phyloP scores from a whole-genome alignment of 2,329 filamentous ascomycete genomes.

The Alternaria postmessia region DNA sequence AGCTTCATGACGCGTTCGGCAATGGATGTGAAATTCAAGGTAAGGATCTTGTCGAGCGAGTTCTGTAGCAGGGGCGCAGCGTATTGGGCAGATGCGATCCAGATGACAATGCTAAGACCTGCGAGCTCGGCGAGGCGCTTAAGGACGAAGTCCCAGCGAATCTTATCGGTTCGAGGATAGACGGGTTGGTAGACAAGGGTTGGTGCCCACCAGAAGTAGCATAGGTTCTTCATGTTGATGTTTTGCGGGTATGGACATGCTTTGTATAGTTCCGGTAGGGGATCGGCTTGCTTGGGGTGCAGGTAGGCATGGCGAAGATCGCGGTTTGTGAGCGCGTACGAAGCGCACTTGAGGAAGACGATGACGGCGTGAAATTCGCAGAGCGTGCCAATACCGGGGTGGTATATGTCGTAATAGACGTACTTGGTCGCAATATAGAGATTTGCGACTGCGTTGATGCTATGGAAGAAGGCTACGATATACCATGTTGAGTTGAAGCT shows the following conservation, averaged over 20 bases:
- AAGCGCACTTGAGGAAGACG: slow-evolving; percentile 95
- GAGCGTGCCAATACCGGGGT: slow-evolving; percentile 90
- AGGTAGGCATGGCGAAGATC: slow-evolving; percentile 92
- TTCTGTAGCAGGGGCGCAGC: slow-evolving; percentile 89
- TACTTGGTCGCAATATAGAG: slow-evolving; percentile 81
- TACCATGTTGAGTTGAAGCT: slow-evolving; percentile 79
- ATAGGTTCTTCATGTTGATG: slow-evolving; percentile 85
- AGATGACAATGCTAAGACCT: slow-evolving; percentile 86
- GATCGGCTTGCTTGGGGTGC: slow-evolving; percentile 74
- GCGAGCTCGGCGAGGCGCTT: slow-evolving; percentile 83
- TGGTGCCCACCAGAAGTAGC: slow-evolving; percentile 98
- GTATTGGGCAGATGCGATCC: slow-evolving; percentile 94
- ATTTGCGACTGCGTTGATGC: slow-evolving; percentile 82
- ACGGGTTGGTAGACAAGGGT: slow-evolving; percentile 97
- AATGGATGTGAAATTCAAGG: slow-evolving; percentile 81
- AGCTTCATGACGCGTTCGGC: slow-evolving; percentile 92
- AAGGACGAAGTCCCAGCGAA: slow-evolving; percentile 86
- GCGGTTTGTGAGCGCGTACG: slow-evolving; percentile 95
- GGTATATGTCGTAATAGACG: slow-evolving; percentile 90
- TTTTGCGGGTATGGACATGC: slow-evolving; percentile 88
- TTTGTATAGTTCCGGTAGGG: slow-evolving; percentile 81
- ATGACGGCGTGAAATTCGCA: slow-evolving; percentile 92
- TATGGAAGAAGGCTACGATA: slow-evolving; percentile 80
- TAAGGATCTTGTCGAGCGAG: slow-evolving; percentile 85
- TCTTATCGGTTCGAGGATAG: slow-evolving; percentile 82